These are phyloP conservation scores for Pholiota molesta DNA, from an alignment of 768 basidiomycete species.

Conservation along the genomic window DNA sequence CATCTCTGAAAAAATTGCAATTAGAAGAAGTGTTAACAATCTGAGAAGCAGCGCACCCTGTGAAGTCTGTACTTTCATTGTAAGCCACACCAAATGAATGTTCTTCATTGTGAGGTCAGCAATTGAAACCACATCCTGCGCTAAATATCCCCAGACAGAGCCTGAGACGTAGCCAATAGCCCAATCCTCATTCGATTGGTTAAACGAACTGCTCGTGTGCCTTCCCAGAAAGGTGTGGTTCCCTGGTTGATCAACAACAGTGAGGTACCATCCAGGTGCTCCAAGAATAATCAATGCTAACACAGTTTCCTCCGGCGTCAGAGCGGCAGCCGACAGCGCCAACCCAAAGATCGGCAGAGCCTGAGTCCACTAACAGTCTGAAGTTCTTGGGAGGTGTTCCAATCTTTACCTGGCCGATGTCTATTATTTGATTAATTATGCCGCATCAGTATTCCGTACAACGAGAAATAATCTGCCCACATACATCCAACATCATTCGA, in stretches of 20 bases:
- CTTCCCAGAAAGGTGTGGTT: slow-evolving; percentile 54
- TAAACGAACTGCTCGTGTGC: slow-evolving; percentile 59
- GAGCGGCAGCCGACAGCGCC: slow-evolving; percentile 46
- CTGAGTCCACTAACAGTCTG: slow-evolving; percentile 59
- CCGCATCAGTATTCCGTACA: neutral
- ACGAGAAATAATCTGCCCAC: neutral
- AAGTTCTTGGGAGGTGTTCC: slow-evolving; percentile 55
- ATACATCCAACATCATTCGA: slow-evolving; percentile 47
- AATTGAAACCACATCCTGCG: slow-evolving; percentile 59
- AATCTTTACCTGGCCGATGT: slow-evolving; percentile 33
- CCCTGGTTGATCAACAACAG: slow-evolving; percentile 27
- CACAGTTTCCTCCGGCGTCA: slow-evolving; percentile 32
- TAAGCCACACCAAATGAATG: slow-evolving; percentile 68
- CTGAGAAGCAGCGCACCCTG: slow-evolving; percentile 30
- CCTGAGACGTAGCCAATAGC: slow-evolving; percentile 58
- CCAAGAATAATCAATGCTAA: slow-evolving; percentile 18
- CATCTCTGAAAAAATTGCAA: slow-evolving; percentile 22
- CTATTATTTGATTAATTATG: slow-evolving; percentile 21
- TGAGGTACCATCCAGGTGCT: neutral
- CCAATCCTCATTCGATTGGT: slow-evolving; percentile 49
- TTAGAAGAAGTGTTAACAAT: neutral
- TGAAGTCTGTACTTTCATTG: slow-evolving; percentile 58
- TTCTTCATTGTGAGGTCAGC: slow-evolving; percentile 54
- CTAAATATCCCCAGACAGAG: slow-evolving; percentile 56
- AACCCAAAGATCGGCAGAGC: slow-evolving; percentile 67